Percentiles rank a stretch among this genome's conserved stretches.
These are phyloP conservation scores for Xanthoparmelia taractica DNA, from an alignment of 495 filamentous ascomycete species.

Conservation along the genomic window DNA sequence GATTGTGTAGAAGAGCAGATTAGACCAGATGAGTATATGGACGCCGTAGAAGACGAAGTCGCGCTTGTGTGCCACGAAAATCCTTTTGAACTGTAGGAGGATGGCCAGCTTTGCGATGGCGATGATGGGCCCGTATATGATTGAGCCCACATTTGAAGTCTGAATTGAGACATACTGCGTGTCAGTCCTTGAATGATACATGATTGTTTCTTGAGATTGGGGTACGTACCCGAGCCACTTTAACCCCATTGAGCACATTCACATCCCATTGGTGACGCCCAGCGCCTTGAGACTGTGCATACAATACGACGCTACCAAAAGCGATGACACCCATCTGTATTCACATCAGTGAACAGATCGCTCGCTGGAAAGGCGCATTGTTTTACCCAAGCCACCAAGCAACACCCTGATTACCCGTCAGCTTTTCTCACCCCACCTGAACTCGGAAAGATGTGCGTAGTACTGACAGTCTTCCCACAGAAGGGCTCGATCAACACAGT, in stretches of 20 bases:
- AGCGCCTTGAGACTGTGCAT: neutral
- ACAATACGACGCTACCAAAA: neutral
- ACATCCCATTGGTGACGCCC: slow-evolving; percentile 5
- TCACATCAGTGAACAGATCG: neutral
- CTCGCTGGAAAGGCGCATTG: neutral
- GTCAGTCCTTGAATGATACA: neutral
- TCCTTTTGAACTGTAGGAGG: neutral
- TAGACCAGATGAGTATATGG: slow-evolving; percentile 4
- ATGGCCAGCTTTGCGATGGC: slow-evolving; percentile 8
- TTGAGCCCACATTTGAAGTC: slow-evolving; percentile 3
- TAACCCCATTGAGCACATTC: neutral
- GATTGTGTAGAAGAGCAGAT: slow-evolving; percentile 7
- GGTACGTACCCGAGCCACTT: neutral
- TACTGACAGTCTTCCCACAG: neutral
- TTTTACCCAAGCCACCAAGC: slow-evolving; percentile 1
- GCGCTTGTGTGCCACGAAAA: slow-evolving; percentile 6
- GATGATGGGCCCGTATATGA: slow-evolving; percentile 7
- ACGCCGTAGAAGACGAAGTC: neutral
- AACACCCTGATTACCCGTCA: slow-evolving; percentile 1
- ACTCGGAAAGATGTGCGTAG: neutral
- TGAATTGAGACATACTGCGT: neutral
- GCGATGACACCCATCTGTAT: neutral
- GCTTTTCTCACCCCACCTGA: neutral
- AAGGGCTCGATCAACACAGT: neutral
- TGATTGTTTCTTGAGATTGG: neutral